A percentile compares a stretch with the other conserved stretches of the same genome.
Conservation (phyloP, 805 yeast species). For the Candida berthetii region DNA sequence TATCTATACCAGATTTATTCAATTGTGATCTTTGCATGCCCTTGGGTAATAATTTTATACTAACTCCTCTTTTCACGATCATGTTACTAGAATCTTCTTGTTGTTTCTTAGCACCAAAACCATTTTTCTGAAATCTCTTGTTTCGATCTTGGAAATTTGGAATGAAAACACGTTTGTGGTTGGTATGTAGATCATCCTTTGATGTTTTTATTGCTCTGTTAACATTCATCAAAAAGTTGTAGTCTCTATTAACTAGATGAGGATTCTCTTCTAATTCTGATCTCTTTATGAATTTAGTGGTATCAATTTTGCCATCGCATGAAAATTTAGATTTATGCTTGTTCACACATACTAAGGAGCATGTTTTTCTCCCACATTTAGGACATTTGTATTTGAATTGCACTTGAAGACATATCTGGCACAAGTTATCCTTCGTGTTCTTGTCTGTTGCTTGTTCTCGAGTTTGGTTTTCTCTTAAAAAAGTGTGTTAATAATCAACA, state of each 20-base stretch:
- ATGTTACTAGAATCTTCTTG: slow-evolving; percentile 5
- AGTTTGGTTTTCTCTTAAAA: background rate
- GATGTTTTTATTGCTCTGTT: slow-evolving; percentile 57
- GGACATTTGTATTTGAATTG: slow-evolving; percentile 73
- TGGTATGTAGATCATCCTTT: slow-evolving; percentile 41
- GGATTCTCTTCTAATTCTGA: slow-evolving; percentile 34
- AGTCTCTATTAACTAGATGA: slow-evolving; percentile 62
- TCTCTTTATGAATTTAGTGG: slow-evolving; percentile 48
- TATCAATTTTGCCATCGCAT: slow-evolving; percentile 66
- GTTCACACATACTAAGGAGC: slow-evolving; percentile 67
- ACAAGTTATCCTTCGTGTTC: slow-evolving; percentile 16
- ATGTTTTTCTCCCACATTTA: slow-evolving; percentile 59
- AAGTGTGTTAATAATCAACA: background rate
- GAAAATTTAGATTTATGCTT: slow-evolving; percentile 55
- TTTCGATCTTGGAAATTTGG: slow-evolving; percentile 13
- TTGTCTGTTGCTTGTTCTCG: background rate
- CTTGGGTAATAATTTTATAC: slow-evolving; percentile 53
- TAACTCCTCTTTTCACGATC: slow-evolving; percentile 55
- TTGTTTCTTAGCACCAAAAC: slow-evolving; percentile 5
- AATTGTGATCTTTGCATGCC: slow-evolving; percentile 66
- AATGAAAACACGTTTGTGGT: slow-evolving; percentile 37
- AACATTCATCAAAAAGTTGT: slow-evolving; percentile 59
- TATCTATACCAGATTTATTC: slow-evolving; percentile 70
- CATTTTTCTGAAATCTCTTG: slow-evolving; percentile 10
- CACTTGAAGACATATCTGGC: slow-evolving; percentile 38